Evolutionary conservation across 2,329 filamentous ascomycete species (phyloP), one percentile per base, ranked within the genome.

Genomic region (Mycocentrospora acerina): DNA sequence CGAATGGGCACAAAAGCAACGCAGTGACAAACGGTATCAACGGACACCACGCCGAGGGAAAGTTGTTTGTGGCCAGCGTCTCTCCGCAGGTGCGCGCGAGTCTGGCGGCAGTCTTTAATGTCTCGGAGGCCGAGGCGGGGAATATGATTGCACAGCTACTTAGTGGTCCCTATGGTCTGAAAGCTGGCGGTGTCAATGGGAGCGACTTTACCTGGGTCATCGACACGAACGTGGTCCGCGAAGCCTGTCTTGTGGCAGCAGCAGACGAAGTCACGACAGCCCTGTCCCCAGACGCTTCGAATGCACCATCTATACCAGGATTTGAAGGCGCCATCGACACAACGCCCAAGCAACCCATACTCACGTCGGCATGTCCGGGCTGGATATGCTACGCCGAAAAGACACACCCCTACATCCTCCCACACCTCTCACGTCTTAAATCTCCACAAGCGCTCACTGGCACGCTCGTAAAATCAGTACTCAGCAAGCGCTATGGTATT

Each of bases 361-460:
- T 98, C 29, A 89, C 90, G 7, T 90, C 90, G 3, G 89, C 89
- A 14, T 98, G 93, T 66, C 93, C 93, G 1, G 93, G 93, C 7
- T 98, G 94, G 90, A 91, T 98, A 39, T 98, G 93, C 71, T 98
- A 98, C 61, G 91, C 91, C 17, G 93, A 98, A 67, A 97, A 98
- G 72, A 97, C 91, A 38, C 93, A 98, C 60, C 90, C 93, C 2
- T 85, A 96, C 60, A 83, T 97, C 38, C 77, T 98, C 33, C 89
- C 90, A 18, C 90, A 98, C 66, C 76, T 98, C 37, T 96, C 90
- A 41, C 82, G 82, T 33, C 77, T 97, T 48, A 98, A 97, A 67
- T 96, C 90, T 4, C 91, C 93, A 11, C 93, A 98, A 68, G 91
- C 93, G 17, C 71, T 98, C 35, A 86, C 88, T 49, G 93, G 93